Evolutionary conservation across 2,329 filamentous ascomycete species (phyloP).

Genomic region (Colletotrichum kahawae): DNA sequence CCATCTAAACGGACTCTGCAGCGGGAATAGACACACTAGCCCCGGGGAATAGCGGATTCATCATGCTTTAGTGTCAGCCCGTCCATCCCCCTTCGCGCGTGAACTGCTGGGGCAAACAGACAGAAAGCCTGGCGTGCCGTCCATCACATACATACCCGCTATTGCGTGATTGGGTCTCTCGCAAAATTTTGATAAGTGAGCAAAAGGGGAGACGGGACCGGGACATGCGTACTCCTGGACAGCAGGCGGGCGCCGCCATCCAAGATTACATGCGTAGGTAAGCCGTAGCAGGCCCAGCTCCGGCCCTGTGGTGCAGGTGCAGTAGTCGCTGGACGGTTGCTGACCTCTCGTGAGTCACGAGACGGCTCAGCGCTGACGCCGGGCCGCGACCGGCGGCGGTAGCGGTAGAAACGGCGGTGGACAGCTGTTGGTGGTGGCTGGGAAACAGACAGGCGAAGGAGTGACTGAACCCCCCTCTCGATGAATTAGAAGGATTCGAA

Average conservation of each 20-base stretch:
- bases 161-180: constrained; percentile 9
- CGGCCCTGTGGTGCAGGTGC: background rate
- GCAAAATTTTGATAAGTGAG: background rate
- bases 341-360: background rate
- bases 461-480: background rate
- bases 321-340: background rate
- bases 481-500: background rate
- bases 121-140: background rate
- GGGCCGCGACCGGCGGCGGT: background rate
- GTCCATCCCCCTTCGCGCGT: background rate
- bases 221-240: background rate
- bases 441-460: background rate
- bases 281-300: background rate
- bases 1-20: background rate
- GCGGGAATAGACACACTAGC: background rate
- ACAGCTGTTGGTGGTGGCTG: background rate
- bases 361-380: background rate
- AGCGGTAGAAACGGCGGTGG: background rate
- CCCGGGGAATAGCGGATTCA: background rate
- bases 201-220: background rate
- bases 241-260: background rate
- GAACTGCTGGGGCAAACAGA: background rate
- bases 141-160: constrained; percentile 10
- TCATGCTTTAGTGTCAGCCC: background rate
- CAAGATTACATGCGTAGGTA: background rate